Conservation (phyloP, 495 filamentous ascomycete species). For the Haplographium delicatum region DNA sequence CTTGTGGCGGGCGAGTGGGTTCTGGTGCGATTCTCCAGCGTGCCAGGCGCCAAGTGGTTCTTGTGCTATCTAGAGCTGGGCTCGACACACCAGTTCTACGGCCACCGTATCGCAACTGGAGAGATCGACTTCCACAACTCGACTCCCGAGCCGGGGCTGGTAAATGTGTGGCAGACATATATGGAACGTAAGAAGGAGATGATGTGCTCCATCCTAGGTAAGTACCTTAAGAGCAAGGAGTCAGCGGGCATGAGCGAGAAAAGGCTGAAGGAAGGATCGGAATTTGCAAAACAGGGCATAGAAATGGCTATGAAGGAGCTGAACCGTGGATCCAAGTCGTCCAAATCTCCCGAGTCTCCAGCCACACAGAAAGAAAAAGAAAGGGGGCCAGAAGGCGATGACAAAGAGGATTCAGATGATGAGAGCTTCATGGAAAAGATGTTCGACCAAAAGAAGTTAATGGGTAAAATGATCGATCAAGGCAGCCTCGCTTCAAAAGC, state of each 20-base stretch:
- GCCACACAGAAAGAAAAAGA: too few relatives aligned
- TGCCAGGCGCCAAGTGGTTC: constrained; percentile 40
- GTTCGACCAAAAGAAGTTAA: constrained; percentile 24
- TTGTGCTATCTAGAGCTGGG: constrained; percentile 41
- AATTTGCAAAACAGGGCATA: too few relatives aligned
- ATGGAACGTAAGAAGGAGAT: constrained; percentile 36
- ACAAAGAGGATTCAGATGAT: constrained; percentile 25
- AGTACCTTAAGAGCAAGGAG: constrained; percentile 20
- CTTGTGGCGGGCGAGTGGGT: constrained; percentile 44
- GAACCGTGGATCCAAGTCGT: too few relatives aligned
- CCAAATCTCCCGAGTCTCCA: too few relatives aligned
- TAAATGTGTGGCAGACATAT: constrained; percentile 35
- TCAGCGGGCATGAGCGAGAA: too few relatives aligned
- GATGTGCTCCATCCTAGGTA: constrained; percentile 31
- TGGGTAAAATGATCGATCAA: constrained; percentile 22
- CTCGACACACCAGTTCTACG: constrained; percentile 31
- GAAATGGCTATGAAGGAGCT: too few relatives aligned
- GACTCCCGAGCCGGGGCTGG: constrained; percentile 32
- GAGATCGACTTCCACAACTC: constrained; percentile 34
- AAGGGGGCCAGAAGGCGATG: background rate
- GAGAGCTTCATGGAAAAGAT: constrained; percentile 20
- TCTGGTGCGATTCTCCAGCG: constrained; percentile 38
- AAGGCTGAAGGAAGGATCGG: too few relatives aligned
- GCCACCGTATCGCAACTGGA: constrained; percentile 33
- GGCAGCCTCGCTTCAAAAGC: too few relatives aligned